Percentiles rank a stretch among this genome's conserved stretches.
These are phyloP conservation scores for Penicillium turbatum DNA, from an alignment of 495 filamentous ascomycete species.

Conservation along the genomic window DNA sequence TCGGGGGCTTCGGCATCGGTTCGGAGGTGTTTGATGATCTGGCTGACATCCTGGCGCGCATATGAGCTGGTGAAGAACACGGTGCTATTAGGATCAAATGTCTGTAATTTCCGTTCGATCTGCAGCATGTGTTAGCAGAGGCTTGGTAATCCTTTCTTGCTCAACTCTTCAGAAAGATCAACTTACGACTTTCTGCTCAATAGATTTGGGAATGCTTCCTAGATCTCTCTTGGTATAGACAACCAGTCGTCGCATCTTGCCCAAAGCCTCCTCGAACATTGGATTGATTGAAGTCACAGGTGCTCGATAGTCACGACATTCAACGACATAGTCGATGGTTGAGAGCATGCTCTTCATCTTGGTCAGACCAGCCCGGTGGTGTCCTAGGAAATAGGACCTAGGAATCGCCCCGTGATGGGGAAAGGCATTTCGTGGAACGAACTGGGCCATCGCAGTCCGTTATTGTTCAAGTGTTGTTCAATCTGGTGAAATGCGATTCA, in stretches of 20 bases:
- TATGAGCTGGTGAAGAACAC: constrained; percentile 63
- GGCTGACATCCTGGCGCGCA: constrained; percentile 44
- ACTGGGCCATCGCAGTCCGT: constrained; percentile 37
- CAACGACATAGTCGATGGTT: constrained; percentile 81
- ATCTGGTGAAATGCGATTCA: constrained; percentile 2
- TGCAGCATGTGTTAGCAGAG: constrained; percentile 12
- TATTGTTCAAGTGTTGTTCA: not conserved
- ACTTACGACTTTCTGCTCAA: constrained; percentile 29
- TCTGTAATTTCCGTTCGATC: constrained; percentile 47
- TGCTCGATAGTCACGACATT: constrained; percentile 90
- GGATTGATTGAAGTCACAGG: constrained; percentile 88
- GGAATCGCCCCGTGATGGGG: constrained; percentile 66
- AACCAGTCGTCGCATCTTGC: constrained; percentile 64
- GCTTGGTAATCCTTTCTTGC: not conserved
- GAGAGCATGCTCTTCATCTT: constrained; percentile 83
- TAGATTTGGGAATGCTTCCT: constrained; percentile 39
- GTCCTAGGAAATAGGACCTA: constrained; percentile 93
- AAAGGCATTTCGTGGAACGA: constrained; percentile 71
- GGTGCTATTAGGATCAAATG: constrained; percentile 53
- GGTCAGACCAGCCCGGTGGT: constrained; percentile 77
- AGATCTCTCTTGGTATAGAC: constrained; percentile 92
- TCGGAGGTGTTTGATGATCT: constrained; percentile 55
- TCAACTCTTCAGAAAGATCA: not conserved
- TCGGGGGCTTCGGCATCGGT: constrained; percentile 40
- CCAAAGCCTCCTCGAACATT: constrained; percentile 75